Evolutionary conservation across 2,329 filamentous ascomycete species (phyloP), one percentile per base, ranked within the genome.

Genomic region (Diplocarpon mali): DNA sequence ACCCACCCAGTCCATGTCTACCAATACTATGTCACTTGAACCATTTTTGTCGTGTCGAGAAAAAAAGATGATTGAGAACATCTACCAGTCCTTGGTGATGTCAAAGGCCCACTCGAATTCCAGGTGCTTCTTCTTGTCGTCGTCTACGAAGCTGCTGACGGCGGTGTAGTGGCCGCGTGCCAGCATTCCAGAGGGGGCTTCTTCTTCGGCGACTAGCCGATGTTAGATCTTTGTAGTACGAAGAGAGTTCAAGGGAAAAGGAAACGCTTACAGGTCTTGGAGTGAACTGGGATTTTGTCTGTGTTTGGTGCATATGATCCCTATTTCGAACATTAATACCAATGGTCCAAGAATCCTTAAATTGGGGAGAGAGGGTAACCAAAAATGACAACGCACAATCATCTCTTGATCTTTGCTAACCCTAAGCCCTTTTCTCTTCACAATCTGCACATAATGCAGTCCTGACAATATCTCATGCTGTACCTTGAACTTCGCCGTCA

Each of bases 341-440:
- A 24, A 24, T 24, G 20, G 20, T 24, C 20, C 20, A 24, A 24
- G 20, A 24, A 24, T 24, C 20, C 20, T 7, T 4, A 24, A 4
- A 24, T 24, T 24, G 20, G 20, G 20, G 7, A 40, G 10, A 35
- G 40, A 35, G 17, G 35, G 29, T 29, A 5, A 20, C 7, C 37
- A 15, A 32, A 14, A 14, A 28, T 28, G n/a, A 5, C 27, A 13
- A 73, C 82, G 61, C 67, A 92, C 88, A 75, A 98, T 84, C 92
- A 98, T 98, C 71, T 96, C 90, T 58, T 93, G 85, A 61, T 92
- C 84, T 77, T 95, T 98, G 71, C 83, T 85, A 50, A 90, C 78
- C 48, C 78, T 78, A 63, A 96, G 75, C 44, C 85, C 85, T 73
- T 88, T 88, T 58, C 89, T 76, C 75, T 92, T 94, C 51, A 95